Percentiles rank a stretch among this genome's conserved stretches.
Evolutionary conservation across 345 rosid genomes (phyloP).

Genomic region (Eucalyptus brandiana): DNA sequence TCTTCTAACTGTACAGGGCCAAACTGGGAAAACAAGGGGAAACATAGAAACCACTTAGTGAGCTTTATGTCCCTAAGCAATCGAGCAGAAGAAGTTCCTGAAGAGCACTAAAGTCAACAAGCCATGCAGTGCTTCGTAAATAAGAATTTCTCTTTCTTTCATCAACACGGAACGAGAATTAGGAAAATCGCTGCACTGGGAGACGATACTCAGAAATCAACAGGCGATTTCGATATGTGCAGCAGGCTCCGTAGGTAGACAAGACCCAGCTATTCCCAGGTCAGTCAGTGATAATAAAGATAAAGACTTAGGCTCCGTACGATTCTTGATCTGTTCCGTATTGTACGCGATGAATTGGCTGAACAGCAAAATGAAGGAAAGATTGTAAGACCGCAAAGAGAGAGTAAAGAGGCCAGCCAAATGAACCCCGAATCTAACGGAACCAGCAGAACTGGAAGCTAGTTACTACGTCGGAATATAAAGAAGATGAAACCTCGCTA

Average conservation of each 20-base stretch:
- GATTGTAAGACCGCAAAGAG: background rate
- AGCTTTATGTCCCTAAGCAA: background rate
- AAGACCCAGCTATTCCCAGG: background rate
- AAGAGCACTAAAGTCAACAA: background rate
- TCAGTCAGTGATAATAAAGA: background rate
- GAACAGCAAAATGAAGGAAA: background rate
- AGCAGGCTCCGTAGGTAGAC: background rate
- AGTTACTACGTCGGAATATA: background rate
- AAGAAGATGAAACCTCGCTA: background rate
- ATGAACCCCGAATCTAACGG: background rate
- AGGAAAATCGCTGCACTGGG: background rate
- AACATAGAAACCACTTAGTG: background rate
- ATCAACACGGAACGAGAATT: background rate
- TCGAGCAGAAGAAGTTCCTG: background rate
- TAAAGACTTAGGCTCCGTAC: background rate
- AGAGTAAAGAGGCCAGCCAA: background rate
- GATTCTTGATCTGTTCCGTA: background rate
- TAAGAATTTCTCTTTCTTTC: background rate
- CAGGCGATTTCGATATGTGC: background rate
- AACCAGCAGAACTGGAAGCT: background rate
- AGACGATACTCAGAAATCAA: background rate
- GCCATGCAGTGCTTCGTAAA: background rate
- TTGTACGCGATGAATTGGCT: background rate
- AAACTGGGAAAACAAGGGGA: background rate
- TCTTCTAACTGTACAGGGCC: background rate